Conservation (phyloP, 352 stramenopile genomes). For the Phytophthora idaei region DNA sequence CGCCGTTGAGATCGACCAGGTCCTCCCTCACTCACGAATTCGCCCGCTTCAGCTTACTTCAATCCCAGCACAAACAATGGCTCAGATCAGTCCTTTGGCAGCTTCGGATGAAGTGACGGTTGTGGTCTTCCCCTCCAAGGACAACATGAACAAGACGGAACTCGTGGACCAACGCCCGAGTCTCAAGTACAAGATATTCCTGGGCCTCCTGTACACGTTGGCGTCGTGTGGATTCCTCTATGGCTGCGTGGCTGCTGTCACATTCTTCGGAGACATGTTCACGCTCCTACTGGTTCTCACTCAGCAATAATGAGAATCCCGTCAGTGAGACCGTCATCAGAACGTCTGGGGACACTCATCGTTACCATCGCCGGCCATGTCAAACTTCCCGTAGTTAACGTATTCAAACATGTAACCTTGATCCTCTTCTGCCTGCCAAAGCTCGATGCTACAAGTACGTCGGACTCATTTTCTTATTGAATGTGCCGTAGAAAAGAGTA, state of each 20-base stretch:
- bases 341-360: not conserved
- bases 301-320: not conserved
- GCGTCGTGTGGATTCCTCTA: constrained; percentile 6
- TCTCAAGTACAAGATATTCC: constrained; percentile 7
- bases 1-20: not conserved
- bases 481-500: not conserved
- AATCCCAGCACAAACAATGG: constrained; percentile 3
- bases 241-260: constrained; percentile 4
- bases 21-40: constrained; percentile 14
- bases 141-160: constrained; percentile 1
- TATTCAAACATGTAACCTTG: not conserved
- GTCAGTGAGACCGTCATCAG: not conserved
- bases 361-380: not conserved
- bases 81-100: constrained; percentile 16
- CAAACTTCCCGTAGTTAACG: not conserved
- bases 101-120: constrained; percentile 14
- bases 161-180: not conserved
- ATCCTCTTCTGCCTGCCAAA: not conserved
- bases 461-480: not conserved
- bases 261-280: constrained; percentile 25
- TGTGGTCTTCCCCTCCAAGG: constrained; percentile 19
- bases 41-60: not conserved
- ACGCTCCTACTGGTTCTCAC: constrained; percentile 18
- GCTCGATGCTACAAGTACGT: not conserved
- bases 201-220: constrained; percentile 17